Percentiles rank a stretch among this genome's conserved stretches.
phyloP scores from a whole-genome alignment of 2,329 filamentous ascomycete genomes.

The Elsinoe arachidis region DNA sequence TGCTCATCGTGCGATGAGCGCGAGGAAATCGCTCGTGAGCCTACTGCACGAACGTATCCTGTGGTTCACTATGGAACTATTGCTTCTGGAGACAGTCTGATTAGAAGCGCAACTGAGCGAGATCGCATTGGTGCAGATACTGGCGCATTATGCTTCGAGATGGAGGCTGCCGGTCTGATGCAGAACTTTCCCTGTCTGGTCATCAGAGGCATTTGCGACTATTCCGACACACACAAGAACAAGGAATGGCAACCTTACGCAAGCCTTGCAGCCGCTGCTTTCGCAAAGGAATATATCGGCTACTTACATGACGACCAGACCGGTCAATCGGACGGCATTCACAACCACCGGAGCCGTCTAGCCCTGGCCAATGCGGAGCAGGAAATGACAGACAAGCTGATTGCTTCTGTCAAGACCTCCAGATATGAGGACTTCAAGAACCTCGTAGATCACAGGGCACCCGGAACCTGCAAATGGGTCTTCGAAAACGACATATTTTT shows the following conservation, averaged over 20 bases:
- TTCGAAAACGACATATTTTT: conserved; percentile 23
- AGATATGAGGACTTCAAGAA: conserved; percentile 26
- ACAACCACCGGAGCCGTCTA: no score
- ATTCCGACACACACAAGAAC: conserved; percentile 22
- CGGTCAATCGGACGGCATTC: no score
- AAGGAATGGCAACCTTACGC: conserved; percentile 21
- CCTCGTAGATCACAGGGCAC: conserved; percentile 23
- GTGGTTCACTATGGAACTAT: conserved; percentile 32
- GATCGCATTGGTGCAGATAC: conserved; percentile 9
- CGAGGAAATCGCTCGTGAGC: not conserved
- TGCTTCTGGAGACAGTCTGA: conserved; percentile 30
- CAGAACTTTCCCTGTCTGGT: conserved; percentile 19
- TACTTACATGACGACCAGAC: not conserved
- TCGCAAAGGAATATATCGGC: conserved; percentile 16
- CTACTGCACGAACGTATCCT: not conserved
- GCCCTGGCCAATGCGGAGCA: not conserved
- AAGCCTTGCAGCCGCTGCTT: conserved; percentile 19
- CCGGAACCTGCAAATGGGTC: conserved; percentile 30
- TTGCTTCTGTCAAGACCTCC: conserved; percentile 14
- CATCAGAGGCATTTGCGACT: conserved; percentile 22
- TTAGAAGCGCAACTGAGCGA: conserved; percentile 1
- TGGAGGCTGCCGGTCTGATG: conserved; percentile 17
- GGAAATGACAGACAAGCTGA: not conserved
- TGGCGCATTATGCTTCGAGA: conserved; percentile 16
- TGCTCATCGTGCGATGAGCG: not conserved